Evolutionary conservation across 176 grass and related monocot species (phyloP).

Genomic region (Phoenix roebelenii): DNA sequence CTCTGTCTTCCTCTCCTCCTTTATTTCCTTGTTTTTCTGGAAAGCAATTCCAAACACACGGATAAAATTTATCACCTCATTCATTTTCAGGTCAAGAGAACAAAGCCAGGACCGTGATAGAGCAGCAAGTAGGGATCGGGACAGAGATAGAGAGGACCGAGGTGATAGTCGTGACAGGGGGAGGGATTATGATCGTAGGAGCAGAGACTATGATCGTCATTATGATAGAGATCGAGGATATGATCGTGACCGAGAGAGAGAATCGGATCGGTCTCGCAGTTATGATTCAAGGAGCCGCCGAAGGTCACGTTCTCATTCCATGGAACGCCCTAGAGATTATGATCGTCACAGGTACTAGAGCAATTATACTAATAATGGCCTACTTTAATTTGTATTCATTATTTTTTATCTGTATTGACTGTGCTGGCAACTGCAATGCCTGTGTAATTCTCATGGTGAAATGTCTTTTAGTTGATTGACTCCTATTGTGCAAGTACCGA

Average conservation of each 20-base stretch:
- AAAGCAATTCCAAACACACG: not conserved
- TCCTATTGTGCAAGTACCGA: too few relatives aligned
- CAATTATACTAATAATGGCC: not conserved
- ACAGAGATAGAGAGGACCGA: slow-evolving; percentile 2
- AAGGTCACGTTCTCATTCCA: slow-evolving; percentile 13
- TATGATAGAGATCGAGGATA: slow-evolving; percentile 7
- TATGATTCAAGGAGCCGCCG: slow-evolving; percentile 11
- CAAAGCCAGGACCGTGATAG: not conserved
- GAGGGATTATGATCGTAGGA: slow-evolving; percentile 13
- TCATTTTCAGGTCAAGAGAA: slow-evolving; percentile 13
- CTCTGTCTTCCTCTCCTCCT: not conserved
- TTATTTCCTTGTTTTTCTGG: not conserved
- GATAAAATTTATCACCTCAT: not conserved
- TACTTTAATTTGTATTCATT: too few relatives aligned
- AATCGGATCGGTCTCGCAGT: not conserved
- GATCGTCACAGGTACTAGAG: slow-evolving; percentile 9
- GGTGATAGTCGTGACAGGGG: slow-evolving; percentile 4
- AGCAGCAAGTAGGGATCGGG: slow-evolving; percentile 5
- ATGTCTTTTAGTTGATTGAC: too few relatives aligned
- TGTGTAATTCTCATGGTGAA: too few relatives aligned
- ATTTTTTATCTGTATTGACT: too few relatives aligned
- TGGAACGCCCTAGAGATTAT: slow-evolving; percentile 11
- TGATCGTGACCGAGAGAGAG: slow-evolving; percentile 8
- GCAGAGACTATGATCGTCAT: slow-evolving; percentile 16
- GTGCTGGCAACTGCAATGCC: too few relatives aligned